Evolutionary conservation across 345 rosid species (phyloP).

Genomic region (Lepidium didymum): DNA sequence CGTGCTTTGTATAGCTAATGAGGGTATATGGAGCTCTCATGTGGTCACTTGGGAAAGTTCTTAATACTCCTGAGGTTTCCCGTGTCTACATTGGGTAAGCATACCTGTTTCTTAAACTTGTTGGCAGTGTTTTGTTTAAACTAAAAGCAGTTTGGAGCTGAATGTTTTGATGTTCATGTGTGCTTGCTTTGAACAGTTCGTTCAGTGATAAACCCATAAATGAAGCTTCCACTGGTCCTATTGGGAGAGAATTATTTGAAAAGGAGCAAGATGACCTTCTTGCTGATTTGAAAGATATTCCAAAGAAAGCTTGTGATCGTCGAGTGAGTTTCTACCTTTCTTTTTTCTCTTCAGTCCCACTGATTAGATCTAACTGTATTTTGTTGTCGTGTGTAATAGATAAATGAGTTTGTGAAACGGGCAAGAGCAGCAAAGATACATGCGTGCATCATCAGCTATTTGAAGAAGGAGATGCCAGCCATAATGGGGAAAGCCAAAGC

Average conservation of each 20-base stretch:
- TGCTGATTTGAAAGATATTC: conserved; percentile 79
- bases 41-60: conserved; percentile 99
- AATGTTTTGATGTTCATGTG: conserved; percentile 2
- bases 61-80: conserved; percentile 86
- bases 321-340: conserved; percentile 51
- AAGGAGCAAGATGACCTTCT: conserved; percentile 95
- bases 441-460: conserved; percentile 81
- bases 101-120: not conserved
- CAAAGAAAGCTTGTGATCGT: conserved; percentile 98
- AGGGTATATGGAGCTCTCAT: conserved; percentile 97
- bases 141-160: not conserved
- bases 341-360: not conserved
- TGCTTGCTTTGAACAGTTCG: conserved; percentile 45
- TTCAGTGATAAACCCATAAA: conserved; percentile 91
- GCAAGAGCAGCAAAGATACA: conserved; percentile 97
- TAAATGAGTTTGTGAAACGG: conserved; percentile 91
- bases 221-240: conserved; percentile 67
- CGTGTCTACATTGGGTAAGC: conserved; percentile 94
- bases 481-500: conserved; percentile 91
- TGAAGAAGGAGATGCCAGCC: conserved; percentile 87
- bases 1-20: conserved; percentile 57
- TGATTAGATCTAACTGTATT: not conserved
- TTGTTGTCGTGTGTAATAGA: conserved; percentile 32
- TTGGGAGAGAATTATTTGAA: conserved; percentile 88
- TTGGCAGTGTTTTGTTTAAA: not conserved